phyloP scores from a whole-genome alignment of 2,329 filamentous ascomycete genomes.

The Hypomyces perniciosus region DNA sequence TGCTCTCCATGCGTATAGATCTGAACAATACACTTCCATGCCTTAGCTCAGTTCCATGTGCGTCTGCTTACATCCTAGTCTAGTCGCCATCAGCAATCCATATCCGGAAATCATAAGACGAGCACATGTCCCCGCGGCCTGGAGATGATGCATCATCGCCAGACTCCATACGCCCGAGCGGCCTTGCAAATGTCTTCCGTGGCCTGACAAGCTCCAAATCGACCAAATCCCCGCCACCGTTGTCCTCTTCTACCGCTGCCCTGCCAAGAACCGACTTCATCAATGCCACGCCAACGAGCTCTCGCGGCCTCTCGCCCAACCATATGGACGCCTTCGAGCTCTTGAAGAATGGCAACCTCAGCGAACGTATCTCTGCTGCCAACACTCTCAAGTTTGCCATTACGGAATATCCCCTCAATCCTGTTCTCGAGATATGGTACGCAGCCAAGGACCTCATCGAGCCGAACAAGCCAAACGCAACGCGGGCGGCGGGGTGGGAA shows the following conservation, averaged over 20 bases:
- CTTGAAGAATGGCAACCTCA: slow-evolving; percentile 45
- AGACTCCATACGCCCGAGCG: slow-evolving; percentile 50
- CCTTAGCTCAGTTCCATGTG: not conserved
- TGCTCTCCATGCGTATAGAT: no score
- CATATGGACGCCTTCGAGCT: slow-evolving; percentile 50
- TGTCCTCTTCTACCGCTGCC: slow-evolving; percentile 33
- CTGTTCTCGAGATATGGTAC: slow-evolving; percentile 59
- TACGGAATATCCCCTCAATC: slow-evolving; percentile 52
- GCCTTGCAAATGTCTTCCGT: slow-evolving; percentile 59
- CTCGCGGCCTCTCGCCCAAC: slow-evolving; percentile 42
- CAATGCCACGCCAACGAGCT: slow-evolving; percentile 34
- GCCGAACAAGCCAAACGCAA: slow-evolving; percentile 44
- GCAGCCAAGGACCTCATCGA: slow-evolving; percentile 61
- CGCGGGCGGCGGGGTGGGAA: slow-evolving; percentile 57
- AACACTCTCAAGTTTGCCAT: slow-evolving; percentile 51
- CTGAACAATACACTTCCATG: no score
- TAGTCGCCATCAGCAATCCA: slow-evolving; percentile 11
- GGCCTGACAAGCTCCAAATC: slow-evolving; percentile 52
- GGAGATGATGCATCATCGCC: slow-evolving; percentile 51
- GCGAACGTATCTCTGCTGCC: slow-evolving; percentile 52
- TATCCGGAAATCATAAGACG: slow-evolving; percentile 24
- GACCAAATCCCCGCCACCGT: slow-evolving; percentile 43
- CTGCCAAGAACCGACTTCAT: slow-evolving; percentile 40
- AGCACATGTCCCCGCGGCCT: slow-evolving; percentile 55
- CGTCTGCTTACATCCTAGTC: slow-evolving; percentile 4